Evolutionary conservation across 768 basidiomycete species (phyloP).

Genomic region (Boletus rufocinnamomeus): DNA sequence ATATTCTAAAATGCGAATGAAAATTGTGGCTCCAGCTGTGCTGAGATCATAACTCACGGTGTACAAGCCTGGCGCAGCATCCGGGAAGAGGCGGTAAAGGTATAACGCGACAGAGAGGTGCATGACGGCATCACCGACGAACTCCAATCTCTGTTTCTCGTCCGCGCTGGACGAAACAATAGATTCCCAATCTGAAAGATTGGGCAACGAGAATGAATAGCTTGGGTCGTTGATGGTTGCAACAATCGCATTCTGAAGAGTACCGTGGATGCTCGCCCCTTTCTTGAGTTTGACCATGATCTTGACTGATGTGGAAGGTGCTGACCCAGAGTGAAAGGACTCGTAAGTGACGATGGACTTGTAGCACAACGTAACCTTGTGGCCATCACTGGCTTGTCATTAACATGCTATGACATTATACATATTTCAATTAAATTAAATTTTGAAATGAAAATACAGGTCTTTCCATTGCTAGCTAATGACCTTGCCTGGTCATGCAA

Average conservation of each 20-base stretch:
- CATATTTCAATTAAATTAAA: too few relatives aligned
- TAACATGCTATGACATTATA: too few relatives aligned
- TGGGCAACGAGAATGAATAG: slow-evolving; percentile 30
- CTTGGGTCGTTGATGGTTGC: slow-evolving; percentile 31
- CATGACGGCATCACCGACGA: slow-evolving; percentile 50
- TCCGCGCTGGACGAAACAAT: slow-evolving; percentile 26
- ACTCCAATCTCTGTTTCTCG: slow-evolving; percentile 47
- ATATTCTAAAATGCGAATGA: slow-evolving; percentile 21
- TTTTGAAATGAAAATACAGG: too few relatives aligned
- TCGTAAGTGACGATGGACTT: not conserved
- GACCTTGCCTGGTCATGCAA: too few relatives aligned
- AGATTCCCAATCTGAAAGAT: slow-evolving; percentile 33
- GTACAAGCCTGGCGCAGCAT: slow-evolving; percentile 37
- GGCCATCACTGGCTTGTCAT: too few relatives aligned
- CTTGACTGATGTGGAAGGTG: not conserved
- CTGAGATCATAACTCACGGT: slow-evolving; percentile 30
- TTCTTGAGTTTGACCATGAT: slow-evolving; percentile 27
- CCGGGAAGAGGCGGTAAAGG: slow-evolving; percentile 38
- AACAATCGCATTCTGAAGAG: slow-evolving; percentile 28
- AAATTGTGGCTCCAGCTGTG: not conserved
- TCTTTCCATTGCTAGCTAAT: too few relatives aligned
- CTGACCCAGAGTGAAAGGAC: not conserved
- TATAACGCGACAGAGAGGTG: slow-evolving; percentile 42
- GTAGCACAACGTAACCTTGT: not conserved
- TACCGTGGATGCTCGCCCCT: slow-evolving; percentile 9